A percentile compares a stretch with the other conserved stretches of the same genome.
phyloP scores from a whole-genome alignment of 306 rosid species.

The Quillaja saponaria region DNA sequence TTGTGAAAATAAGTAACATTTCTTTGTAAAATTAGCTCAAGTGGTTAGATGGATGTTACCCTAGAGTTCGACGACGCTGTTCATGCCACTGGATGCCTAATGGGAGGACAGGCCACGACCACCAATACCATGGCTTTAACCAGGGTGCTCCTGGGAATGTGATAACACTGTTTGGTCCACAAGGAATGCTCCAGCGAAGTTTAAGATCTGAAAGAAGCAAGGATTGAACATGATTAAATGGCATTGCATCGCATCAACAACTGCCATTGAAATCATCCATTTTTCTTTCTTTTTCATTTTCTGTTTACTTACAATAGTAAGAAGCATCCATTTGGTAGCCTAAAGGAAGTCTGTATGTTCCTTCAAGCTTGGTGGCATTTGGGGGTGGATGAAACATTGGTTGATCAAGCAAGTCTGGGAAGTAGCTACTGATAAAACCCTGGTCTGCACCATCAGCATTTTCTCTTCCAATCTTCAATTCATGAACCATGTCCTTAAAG shows the following conservation, averaged over 20 bases:
- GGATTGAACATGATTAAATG: conserved; percentile 2
- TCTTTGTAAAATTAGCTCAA: not conserved
- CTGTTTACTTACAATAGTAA: conserved; percentile 66
- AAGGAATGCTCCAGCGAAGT: conserved; percentile 89
- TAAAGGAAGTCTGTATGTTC: conserved; percentile 83
- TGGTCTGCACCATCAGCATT: conserved; percentile 99
- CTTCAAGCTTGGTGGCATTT: conserved; percentile 71
- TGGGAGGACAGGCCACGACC: conserved; percentile 98
- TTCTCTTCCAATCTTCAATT: conserved; percentile 63
- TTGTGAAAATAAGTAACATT: not conserved
- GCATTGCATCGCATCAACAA: conserved; percentile 12
- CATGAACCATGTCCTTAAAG: conserved; percentile 78
- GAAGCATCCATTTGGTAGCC: conserved; percentile 99
- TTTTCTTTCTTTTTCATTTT: not conserved
- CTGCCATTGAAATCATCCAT: not conserved
- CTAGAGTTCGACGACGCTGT: conserved; percentile 68
- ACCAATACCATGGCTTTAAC: conserved; percentile 99
- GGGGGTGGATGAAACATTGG: conserved; percentile 78
- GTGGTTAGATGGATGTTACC: conserved; percentile 45
- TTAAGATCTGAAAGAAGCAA: conserved; percentile 55
- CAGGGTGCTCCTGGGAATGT: conserved; percentile 93
- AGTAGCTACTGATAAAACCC: conserved; percentile 87
- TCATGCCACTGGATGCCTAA: conserved; percentile 90
- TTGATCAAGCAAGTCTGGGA: conserved; percentile 77
- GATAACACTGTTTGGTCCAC: conserved; percentile 97